These are phyloP conservation scores for Adiantum capillusveneris DNA, from an alignment of 75 land plant species.

Conservation along the genomic window DNA sequence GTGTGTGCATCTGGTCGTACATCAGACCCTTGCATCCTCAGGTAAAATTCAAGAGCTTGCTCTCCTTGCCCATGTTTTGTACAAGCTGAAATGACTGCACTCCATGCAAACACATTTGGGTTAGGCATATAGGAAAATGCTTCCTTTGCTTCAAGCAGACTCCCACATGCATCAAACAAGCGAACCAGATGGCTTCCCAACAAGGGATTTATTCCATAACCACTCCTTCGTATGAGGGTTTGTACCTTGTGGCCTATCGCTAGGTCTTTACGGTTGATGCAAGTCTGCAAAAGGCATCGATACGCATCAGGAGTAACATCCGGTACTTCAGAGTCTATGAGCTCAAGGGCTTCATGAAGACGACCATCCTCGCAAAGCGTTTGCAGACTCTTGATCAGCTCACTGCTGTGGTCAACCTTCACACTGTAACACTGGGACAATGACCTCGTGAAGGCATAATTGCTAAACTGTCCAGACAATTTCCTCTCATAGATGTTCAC, in stretches of 20 bases:
- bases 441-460: too few species aligned
- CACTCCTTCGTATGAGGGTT: neutral
- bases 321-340: too few species aligned
- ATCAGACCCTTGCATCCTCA: conserved; percentile 16
- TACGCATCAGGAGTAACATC: too few species aligned
- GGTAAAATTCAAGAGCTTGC: conserved; percentile 14
- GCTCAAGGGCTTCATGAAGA: too few species aligned
- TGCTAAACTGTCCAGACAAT: too few species aligned
- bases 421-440: too few species aligned
- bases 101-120: conserved; percentile 26
- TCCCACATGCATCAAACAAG: conserved; percentile 4
- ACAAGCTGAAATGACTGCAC: conserved; percentile 20
- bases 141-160: conserved; percentile 6
- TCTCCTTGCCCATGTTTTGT: conserved; percentile 2
- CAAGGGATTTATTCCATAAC: neutral
- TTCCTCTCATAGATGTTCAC: too few species aligned
- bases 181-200: neutral
- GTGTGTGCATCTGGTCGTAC: conserved; percentile 27
- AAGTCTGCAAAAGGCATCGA: too few species aligned
- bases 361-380: too few species aligned
- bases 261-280: too few species aligned
- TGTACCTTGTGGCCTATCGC: neutral
- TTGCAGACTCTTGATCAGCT: too few species aligned
- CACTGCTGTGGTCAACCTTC: too few species aligned
- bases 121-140: conserved; percentile 15